A percentile compares a stretch with the other conserved stretches of the same genome.
These are phyloP conservation scores for Exutisphaerella laricina DNA, from an alignment of 2,329 filamentous ascomycete genomes.

Conservation along the genomic window DNA sequence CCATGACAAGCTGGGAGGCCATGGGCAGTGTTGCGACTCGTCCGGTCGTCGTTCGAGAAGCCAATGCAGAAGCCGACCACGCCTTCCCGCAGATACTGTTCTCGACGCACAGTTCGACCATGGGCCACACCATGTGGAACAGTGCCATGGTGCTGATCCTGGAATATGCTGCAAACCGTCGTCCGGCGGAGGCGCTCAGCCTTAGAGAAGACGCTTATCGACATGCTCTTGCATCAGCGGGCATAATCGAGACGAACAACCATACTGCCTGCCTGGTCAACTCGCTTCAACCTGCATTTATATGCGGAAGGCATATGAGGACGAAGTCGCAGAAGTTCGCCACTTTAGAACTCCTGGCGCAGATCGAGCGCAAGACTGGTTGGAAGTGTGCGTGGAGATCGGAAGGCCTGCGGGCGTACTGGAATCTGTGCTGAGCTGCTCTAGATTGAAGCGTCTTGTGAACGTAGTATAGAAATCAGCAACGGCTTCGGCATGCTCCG, in stretches of 20 bases:
- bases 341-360: conserved; percentile 11
- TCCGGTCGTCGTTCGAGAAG: conserved; percentile 7
- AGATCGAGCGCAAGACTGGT: conserved; percentile 14
- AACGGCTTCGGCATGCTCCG: no score
- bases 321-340: conserved; percentile 14
- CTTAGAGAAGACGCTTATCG: conserved; percentile 10
- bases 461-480: no score
- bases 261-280: conserved; percentile 15
- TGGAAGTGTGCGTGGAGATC: conserved; percentile 17
- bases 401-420: conserved; percentile 12
- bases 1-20: conserved; percentile 11
- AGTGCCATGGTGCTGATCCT: conserved; percentile 12
- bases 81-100: conserved; percentile 13
- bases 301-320: conserved; percentile 13
- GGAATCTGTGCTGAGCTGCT: conserved; percentile 13
- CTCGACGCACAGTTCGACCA: conserved; percentile 14
- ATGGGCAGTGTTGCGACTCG: conserved; percentile 10
- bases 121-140: conserved; percentile 14
- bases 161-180: conserved; percentile 9
- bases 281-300: conserved; percentile 13
- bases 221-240: conserved; percentile 8
- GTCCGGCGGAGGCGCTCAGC: conserved; percentile 1
- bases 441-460: no score
- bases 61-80: conserved; percentile 11
- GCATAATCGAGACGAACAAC: conserved; percentile 14